Percentiles rank a stretch among this genome's conserved stretches.
Evolutionary conservation across 352 stramenopile genomes (phyloP).

Genomic region (Phytophthora citricola): DNA sequence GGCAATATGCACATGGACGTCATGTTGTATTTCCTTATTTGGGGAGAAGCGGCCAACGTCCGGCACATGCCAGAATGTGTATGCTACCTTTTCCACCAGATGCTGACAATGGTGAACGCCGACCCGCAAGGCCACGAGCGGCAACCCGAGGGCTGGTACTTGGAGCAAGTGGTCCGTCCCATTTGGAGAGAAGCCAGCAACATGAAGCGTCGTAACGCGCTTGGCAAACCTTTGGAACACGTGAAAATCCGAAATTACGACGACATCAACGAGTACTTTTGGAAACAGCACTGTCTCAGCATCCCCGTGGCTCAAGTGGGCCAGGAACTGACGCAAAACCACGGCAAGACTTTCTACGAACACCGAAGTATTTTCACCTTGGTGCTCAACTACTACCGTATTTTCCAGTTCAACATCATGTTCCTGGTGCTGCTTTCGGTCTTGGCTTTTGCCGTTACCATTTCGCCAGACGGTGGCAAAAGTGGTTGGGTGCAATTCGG

Average conservation of each 20-base stretch:
- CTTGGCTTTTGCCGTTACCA: slow-evolving; percentile 58
- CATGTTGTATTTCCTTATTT: slow-evolving; percentile 97
- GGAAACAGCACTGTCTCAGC: slow-evolving; percentile 69
- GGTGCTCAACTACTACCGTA: slow-evolving; percentile 82
- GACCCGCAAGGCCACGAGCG: slow-evolving; percentile 51
- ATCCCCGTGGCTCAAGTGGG: slow-evolving; percentile 58
- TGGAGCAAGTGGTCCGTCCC: slow-evolving; percentile 61
- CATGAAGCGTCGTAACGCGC: slow-evolving; percentile 72
- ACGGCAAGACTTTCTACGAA: slow-evolving; percentile 85
- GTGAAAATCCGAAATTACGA: slow-evolving; percentile 86
- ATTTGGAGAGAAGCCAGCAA: slow-evolving; percentile 79
- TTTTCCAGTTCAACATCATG: slow-evolving; percentile 87
- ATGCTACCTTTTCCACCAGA: slow-evolving; percentile 97
- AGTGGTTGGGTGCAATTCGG: slow-evolving; percentile 61
- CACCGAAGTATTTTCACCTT: slow-evolving; percentile 75
- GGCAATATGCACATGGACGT: slow-evolving; percentile 88
- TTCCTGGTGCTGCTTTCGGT: slow-evolving; percentile 66
- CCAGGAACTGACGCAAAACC: slow-evolving; percentile 55
- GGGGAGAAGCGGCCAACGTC: slow-evolving; percentile 97
- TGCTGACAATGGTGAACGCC: slow-evolving; percentile 59
- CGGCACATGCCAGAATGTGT: slow-evolving; percentile 97
- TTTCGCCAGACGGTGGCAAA: slow-evolving; percentile 68
- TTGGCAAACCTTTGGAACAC: slow-evolving; percentile 70
- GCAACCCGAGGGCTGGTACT: slow-evolving; percentile 64
- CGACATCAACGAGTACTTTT: slow-evolving; percentile 88